phyloP scores from a whole-genome alignment of 1,139 yeast species.

The Candida sp. region DNA sequence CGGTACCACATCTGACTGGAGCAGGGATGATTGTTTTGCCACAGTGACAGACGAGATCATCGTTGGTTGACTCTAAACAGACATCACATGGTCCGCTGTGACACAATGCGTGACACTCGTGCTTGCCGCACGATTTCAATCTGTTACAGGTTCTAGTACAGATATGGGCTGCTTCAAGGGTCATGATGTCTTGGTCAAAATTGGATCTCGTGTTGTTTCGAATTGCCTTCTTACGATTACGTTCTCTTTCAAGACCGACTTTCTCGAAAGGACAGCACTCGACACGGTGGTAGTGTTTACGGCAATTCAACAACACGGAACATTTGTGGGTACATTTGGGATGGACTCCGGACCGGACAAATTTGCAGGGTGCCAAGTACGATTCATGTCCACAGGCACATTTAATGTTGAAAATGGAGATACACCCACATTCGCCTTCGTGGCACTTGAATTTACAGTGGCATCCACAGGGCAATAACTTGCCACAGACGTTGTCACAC shows the following conservation, averaged over 20 bases:
- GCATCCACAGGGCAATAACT: slow-evolving; percentile 73
- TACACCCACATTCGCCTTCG: slow-evolving; percentile 77
- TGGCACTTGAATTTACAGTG: slow-evolving; percentile 74
- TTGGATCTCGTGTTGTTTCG: slow-evolving; percentile 43
- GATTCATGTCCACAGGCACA: slow-evolving; percentile 57
- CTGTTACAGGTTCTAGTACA: slow-evolving; percentile 77
- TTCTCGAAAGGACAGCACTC: slow-evolving; percentile 76
- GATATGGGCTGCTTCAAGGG: slow-evolving; percentile 77
- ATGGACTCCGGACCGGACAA: slow-evolving; percentile 48
- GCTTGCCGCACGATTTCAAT: slow-evolving; percentile 71
- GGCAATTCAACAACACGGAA: slow-evolving; percentile 75
- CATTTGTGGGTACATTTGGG: slow-evolving; percentile 82
- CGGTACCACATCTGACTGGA: slow-evolving; percentile 90
- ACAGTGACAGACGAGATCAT: slow-evolving; percentile 84
- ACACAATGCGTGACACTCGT: slow-evolving; percentile 75
- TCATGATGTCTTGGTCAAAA: slow-evolving; percentile 52
- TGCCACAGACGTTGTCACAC: slow-evolving; percentile 69
- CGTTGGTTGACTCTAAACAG: slow-evolving; percentile 82
- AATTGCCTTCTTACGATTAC: slow-evolving; percentile 54
- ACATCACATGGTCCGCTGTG: slow-evolving; percentile 87
- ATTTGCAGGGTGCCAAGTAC: slow-evolving; percentile 67
- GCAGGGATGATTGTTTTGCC: slow-evolving; percentile 82
- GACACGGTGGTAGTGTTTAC: slow-evolving; percentile 76
- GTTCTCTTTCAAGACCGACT: slow-evolving; percentile 64
- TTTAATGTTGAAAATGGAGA: slow-evolving; percentile 41